Conservation (phyloP, 768 basidiomycete species). For the Strobilomyces echinocephalus region DNA sequence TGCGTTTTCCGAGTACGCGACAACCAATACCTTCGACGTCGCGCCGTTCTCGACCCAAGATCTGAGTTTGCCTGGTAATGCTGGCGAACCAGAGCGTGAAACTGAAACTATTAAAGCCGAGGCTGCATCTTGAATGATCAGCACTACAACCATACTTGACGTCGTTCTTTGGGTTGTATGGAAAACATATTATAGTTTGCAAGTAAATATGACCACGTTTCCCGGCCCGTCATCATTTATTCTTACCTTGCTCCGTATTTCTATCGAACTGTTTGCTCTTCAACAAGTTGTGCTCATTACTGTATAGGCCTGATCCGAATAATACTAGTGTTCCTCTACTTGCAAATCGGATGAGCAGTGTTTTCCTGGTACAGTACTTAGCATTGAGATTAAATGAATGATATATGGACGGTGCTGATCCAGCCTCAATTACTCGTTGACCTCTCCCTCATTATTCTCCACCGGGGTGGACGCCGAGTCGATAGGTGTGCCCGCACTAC, state of each 20-base stretch:
- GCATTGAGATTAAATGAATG: constrained; percentile 15
- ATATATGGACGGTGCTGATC: constrained; percentile 11
- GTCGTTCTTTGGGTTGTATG: constrained; percentile 25
- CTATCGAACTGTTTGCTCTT: constrained; percentile 32
- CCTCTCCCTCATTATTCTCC: constrained; percentile 35
- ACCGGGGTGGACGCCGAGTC: constrained; percentile 44
- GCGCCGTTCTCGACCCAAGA: constrained; percentile 63
- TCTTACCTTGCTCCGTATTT: constrained; percentile 36
- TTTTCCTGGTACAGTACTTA: constrained; percentile 16
- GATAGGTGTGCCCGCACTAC: constrained; percentile 37
- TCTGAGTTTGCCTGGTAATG: constrained; percentile 51
- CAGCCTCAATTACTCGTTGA: constrained; percentile 27
- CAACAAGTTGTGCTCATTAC: constrained; percentile 33
- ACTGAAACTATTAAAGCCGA: constrained; percentile 66
- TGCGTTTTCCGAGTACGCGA: constrained; percentile 66
- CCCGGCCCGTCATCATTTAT: constrained; percentile 34
- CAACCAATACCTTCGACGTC: constrained; percentile 67
- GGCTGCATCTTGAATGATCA: constrained; percentile 33
- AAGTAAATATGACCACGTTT: constrained; percentile 32
- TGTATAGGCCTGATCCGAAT: constrained; percentile 31
- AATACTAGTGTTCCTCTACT: constrained; percentile 25
- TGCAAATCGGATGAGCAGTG: constrained; percentile 11
- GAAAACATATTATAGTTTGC: constrained; percentile 29
- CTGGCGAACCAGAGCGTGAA: constrained; percentile 60
- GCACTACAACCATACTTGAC: constrained; percentile 17